phyloP scores from a whole-genome alignment of 2,329 filamentous ascomycete genomes.

The Colletotrichum sp. region DNA sequence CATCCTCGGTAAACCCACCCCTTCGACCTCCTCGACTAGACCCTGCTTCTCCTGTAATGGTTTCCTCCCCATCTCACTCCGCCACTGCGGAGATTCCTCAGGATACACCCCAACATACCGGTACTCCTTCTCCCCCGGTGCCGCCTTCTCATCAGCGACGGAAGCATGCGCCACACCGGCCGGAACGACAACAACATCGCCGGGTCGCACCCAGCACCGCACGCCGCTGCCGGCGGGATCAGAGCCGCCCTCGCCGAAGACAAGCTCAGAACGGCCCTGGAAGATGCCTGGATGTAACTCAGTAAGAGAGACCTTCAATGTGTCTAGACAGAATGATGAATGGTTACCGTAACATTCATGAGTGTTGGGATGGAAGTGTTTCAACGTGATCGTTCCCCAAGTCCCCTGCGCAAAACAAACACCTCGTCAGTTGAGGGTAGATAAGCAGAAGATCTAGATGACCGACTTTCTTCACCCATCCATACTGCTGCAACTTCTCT shows the following conservation, averaged over 20 bases:
- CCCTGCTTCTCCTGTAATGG: neutral
- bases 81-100: neutral
- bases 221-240: conserved; percentile 11
- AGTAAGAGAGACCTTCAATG: neutral
- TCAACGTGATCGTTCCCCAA: conserved; percentile 26
- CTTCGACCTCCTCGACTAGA: neutral
- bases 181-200: conserved; percentile 26
- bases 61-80: neutral
- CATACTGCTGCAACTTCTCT: conserved; percentile 20
- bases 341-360: conserved; percentile 28
- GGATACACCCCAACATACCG: conserved; percentile 27
- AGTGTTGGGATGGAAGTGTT: conserved; percentile 27
- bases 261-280: conserved; percentile 23
- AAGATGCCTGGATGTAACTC: conserved; percentile 20
- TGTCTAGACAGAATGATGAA: neutral
- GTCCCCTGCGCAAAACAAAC: conserved; percentile 12
- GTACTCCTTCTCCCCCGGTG: conserved; percentile 10
- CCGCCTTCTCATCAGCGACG: neutral
- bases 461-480: conserved; percentile 24
- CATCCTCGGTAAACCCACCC: neutral
- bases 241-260: conserved; percentile 23
- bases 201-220: conserved; percentile 18
- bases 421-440: neutral
- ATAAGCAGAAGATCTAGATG: neutral
- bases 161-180: conserved; percentile 25